phyloP scores from a whole-genome alignment of 2,329 filamentous ascomycete genomes.

The Fusarium pseudograminearum region DNA sequence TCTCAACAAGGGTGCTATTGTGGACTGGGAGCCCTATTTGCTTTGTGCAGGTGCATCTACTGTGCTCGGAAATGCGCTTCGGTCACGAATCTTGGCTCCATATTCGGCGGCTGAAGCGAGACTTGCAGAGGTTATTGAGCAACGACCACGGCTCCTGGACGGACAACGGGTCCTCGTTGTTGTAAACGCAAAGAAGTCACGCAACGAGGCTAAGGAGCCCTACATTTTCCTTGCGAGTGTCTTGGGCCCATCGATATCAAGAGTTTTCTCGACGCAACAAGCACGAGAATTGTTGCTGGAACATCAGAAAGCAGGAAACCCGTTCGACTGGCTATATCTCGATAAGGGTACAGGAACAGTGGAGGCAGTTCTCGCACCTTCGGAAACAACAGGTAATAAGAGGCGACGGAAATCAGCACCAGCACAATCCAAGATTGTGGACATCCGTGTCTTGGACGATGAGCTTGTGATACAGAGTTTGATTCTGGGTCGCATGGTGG shows the following conservation, averaged over 20 bases:
- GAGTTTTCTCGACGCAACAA: constrained; percentile 73
- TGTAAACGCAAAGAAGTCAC: constrained; percentile 66
- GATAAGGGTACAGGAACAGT: constrained; percentile 72
- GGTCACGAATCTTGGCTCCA: constrained; percentile 75
- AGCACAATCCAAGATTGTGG: constrained; percentile 55
- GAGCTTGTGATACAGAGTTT: constrained; percentile 94
- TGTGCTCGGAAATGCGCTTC: constrained; percentile 80
- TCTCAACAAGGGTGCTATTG: constrained; percentile 67
- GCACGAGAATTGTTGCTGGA: constrained; percentile 70
- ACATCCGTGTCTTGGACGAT: constrained; percentile 78
- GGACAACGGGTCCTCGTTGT: constrained; percentile 78
- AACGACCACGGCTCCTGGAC: constrained; percentile 72
- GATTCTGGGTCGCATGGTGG: constrained; percentile 83
- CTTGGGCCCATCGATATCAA: constrained; percentile 77
- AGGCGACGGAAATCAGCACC: constrained; percentile 55
- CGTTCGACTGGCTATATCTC: constrained; percentile 84
- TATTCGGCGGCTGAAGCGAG: constrained; percentile 70
- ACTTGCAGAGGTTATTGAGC: constrained; percentile 68
- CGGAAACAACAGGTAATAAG: constrained; percentile 51
- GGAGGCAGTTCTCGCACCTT: constrained; percentile 59
- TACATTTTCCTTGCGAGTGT: constrained; percentile 86
- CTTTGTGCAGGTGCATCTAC: constrained; percentile 85
- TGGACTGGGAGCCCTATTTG: constrained; percentile 85
- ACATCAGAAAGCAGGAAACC: constrained; percentile 58
- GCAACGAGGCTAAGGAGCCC: constrained; percentile 73